phyloP scores from a whole-genome alignment of 2,329 filamentous ascomycete genomes.

The Xylaria sp. region DNA sequence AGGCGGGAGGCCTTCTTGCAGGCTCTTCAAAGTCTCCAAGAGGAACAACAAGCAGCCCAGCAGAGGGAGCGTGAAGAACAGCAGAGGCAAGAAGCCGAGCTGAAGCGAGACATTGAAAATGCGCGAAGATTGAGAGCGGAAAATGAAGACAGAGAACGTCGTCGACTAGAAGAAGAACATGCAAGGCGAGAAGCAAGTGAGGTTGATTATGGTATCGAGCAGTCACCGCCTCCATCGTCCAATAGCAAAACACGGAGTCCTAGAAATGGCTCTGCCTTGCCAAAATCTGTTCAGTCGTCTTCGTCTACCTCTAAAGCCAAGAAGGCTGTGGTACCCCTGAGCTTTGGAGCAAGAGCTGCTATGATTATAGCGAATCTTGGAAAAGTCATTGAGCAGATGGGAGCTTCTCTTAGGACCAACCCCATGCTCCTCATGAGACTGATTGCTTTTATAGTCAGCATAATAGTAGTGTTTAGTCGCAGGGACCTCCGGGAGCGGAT shows the following conservation, averaged over 20 bases:
- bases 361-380: conserved; percentile 65
- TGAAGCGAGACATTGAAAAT: conserved; percentile 68
- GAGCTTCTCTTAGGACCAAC: conserved; percentile 64
- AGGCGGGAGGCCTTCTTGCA: conserved; percentile 88
- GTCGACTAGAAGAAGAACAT: conserved; percentile 65
- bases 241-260: conserved; percentile 51
- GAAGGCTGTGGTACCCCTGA: conserved; percentile 51
- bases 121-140: conserved; percentile 65
- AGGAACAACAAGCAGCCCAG: conserved; percentile 82
- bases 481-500: conserved; percentile 80
- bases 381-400: conserved; percentile 62
- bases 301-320: conserved; percentile 46
- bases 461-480: conserved; percentile 80
- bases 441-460: conserved; percentile 81
- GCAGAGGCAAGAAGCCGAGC: conserved; percentile 66
- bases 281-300: conserved; percentile 47
- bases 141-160: conserved; percentile 67
- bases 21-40: conserved; percentile 83
- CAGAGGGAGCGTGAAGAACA: conserved; percentile 70
- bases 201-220: conserved; percentile 76
- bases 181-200: conserved; percentile 65
- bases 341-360: conserved; percentile 61
- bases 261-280: conserved; percentile 50
- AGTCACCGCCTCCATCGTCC: conserved; percentile 55
- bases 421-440: conserved; percentile 69